A percentile compares a stretch with the other conserved stretches of the same genome.
phyloP scores from a whole-genome alignment of 805 yeast genomes.

The Candida rishiriensis region DNA sequence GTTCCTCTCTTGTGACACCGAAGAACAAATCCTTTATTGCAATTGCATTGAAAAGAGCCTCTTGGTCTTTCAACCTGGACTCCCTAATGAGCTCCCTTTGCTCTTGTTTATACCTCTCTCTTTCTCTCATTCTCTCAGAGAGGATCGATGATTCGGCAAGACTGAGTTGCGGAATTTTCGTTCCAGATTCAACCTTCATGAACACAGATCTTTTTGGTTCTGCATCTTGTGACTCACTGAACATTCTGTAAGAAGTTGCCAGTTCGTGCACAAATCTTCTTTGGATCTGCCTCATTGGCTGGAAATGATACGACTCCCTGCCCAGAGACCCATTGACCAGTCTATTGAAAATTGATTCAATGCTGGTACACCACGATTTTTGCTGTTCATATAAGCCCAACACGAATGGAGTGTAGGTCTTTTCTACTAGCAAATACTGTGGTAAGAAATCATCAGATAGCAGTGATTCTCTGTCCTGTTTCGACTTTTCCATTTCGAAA shows the following conservation, averaged over 20 bases:
- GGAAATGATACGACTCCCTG: slow-evolving; percentile 51
- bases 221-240: slow-evolving; percentile 71
- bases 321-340: slow-evolving; percentile 40
- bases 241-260: slow-evolving; percentile 53
- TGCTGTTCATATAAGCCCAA: slow-evolving; percentile 50
- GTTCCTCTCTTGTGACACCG: slow-evolving; percentile 46
- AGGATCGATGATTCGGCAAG: slow-evolving; percentile 41
- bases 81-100: slow-evolving; percentile 22
- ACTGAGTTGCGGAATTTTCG: slow-evolving; percentile 38
- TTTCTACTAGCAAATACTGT: slow-evolving; percentile 22
- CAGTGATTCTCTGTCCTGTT: slow-evolving; percentile 7
- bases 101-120: slow-evolving; percentile 26
- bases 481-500: slow-evolving; percentile 31
- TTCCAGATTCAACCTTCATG: slow-evolving; percentile 35
- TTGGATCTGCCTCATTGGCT: slow-evolving; percentile 68
- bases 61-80: slow-evolving; percentile 16
- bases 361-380: slow-evolving; percentile 60
- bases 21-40: slow-evolving; percentile 47
- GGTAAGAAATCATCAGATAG: slow-evolving; percentile 18
- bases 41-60: slow-evolving; percentile 46
- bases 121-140: slow-evolving; percentile 28
- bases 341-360: slow-evolving; percentile 49
- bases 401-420: slow-evolving; percentile 43
- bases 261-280: slow-evolving; percentile 67
- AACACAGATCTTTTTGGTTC: slow-evolving; percentile 77